These are phyloP conservation scores for Salinomyces thailandicus DNA, from an alignment of 2,329 filamentous ascomycete species.

Conservation along the genomic window DNA sequence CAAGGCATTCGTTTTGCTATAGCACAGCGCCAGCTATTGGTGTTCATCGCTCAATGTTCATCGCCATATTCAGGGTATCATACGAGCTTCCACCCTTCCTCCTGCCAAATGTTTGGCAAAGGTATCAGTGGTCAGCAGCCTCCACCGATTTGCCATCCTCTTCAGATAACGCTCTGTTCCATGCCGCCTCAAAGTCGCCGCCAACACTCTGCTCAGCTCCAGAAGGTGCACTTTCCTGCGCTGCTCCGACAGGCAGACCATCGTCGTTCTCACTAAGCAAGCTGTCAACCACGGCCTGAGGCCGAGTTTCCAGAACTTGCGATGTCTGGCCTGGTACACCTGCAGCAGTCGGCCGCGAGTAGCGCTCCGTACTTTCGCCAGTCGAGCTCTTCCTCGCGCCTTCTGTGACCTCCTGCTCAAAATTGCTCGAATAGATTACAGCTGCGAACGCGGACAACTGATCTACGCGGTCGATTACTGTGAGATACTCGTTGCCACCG, in stretches of 20 bases:
- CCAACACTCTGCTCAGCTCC: not conserved
- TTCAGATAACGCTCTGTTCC: constrained; percentile 52
- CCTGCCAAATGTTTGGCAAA: too few relatives aligned
- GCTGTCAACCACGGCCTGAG: not conserved
- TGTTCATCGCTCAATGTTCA: too few relatives aligned
- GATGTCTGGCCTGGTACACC: not conserved
- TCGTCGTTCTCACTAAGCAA: constrained; percentile 1
- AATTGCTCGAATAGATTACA: constrained; percentile 80
- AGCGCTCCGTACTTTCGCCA: too few relatives aligned
- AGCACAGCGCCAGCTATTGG: too few relatives aligned
- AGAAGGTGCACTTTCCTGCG: not conserved
- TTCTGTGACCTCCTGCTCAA: constrained; percentile 41
- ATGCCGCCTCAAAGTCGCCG: constrained; percentile 53
- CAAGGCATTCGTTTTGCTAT: too few relatives aligned
- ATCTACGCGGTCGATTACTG: constrained; percentile 62
- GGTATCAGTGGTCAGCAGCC: too few relatives aligned
- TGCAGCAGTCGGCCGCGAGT: not conserved
- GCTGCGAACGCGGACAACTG: constrained; percentile 77
- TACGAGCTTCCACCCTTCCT: too few relatives aligned
- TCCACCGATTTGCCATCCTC: constrained; percentile 26
- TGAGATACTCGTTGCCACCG: constrained; percentile 39
- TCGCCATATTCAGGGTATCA: too few relatives aligned
- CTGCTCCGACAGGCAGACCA: not conserved
- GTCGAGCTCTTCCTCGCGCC: not conserved
- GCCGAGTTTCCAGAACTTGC: constrained; percentile 3